Base-by-base conservation (phyloP, 2,329 filamentous ascomycete species). In the Penicillium aurantiogriseum region DNA sequence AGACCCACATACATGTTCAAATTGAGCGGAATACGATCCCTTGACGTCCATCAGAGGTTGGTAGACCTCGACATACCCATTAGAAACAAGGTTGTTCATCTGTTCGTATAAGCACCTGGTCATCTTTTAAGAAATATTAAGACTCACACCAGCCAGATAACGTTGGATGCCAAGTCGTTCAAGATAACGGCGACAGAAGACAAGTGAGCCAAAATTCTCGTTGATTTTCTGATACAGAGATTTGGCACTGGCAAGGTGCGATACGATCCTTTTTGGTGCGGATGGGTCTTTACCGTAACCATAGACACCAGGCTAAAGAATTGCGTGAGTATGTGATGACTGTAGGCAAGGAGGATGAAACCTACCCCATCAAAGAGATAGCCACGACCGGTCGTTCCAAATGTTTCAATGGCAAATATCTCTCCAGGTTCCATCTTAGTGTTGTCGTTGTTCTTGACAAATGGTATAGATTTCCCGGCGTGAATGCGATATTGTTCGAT, bases 1-100 rank as follows among this genome's bases (percentile, higher is more conserved):
- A 31, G 19, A n/a, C 0, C 11, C 43, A 67, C 73, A 56, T 67
- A 79, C 76, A 71, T 83, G 86, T 73, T 88, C 85, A 67, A 84
- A 88, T 63, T 88, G 86, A 10, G 85, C 85, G 5, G 82, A 80
- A 67, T 86, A 87, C 1, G 84, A 86, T 2, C 85, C 85, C 60
- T 80, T 77, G 42, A 83, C 69, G 62, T 88, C 85, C 35, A 79
- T 73, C 27, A 88, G 73, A 1, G 85, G 85, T 15, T 73, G 72
- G 65, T 88, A 85, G 4, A 77, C 70, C 42, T 87, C 80, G 4
- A 88, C 74, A 21, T 88, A 77, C 1, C 83, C 85, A 51, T 82
- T 77, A 7, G 80, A 77, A 1, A 86, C 78, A 25, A 88, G 76
- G 38, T 77, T 80, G 56, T 85, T 85, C 71, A 88, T 76, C 81